phyloP scores from a whole-genome alignment of 1,284 basidiomycete genomes.

The Cryptococcus wingfieldii region DNA sequence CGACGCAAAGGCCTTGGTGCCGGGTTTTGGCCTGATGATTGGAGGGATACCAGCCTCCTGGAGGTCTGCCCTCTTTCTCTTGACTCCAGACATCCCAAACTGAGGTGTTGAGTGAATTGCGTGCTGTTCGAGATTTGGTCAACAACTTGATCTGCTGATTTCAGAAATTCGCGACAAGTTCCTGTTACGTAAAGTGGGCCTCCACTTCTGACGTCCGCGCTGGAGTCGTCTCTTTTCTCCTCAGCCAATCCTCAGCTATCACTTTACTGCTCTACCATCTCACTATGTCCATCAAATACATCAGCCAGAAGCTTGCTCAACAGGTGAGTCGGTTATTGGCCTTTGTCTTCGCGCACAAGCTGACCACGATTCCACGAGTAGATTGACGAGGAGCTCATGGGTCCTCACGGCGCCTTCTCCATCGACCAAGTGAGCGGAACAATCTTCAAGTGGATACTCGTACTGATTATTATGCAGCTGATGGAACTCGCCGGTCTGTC shows the following conservation, averaged over 20 bases:
- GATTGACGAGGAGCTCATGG: constrained; percentile 94
- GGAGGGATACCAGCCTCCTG: constrained; percentile 6
- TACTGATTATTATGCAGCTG: constrained; percentile 50
- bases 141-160: too few species aligned
- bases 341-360: constrained; percentile 1
- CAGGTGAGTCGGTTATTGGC: constrained; percentile 53
- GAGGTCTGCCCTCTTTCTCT: background rate
- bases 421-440: constrained; percentile 67
- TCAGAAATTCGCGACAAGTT: too few species aligned
- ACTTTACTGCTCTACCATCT: too few species aligned
- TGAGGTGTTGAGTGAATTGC: too few species aligned
- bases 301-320: constrained; percentile 73
- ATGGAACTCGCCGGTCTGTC: constrained; percentile 99
- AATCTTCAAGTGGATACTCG: background rate
- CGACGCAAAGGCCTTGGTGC: constrained; percentile 36
- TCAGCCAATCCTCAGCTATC: too few species aligned
- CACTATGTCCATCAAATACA: constrained; percentile 65
- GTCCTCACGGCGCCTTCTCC: constrained; percentile 73
- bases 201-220: too few species aligned
- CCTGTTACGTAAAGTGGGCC: too few species aligned
- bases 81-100: background rate
- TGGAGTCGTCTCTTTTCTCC: too few species aligned
- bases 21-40: constrained; percentile 28
- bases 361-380: constrained; percentile 38
- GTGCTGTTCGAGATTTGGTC: too few species aligned